Conservation (phyloP, 768 basidiomycete genomes). For the Auriscalpium orientale region DNA sequence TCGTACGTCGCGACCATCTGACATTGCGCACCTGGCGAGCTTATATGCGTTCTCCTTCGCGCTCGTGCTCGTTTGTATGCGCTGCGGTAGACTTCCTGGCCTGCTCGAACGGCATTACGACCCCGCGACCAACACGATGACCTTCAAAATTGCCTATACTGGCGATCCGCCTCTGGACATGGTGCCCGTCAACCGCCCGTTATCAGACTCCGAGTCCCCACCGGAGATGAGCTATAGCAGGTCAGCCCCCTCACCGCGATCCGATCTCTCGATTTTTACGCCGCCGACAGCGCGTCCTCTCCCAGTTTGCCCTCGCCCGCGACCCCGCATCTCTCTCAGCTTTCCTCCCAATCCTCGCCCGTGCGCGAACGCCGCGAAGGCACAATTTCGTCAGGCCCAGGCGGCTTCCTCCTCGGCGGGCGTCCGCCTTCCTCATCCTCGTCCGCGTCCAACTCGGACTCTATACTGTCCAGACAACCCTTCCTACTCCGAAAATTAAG, state of each 20-base stretch:
- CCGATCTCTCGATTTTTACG: not conserved
- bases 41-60: too few relatives aligned
- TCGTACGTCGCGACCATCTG: not conserved
- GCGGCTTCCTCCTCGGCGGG: not conserved
- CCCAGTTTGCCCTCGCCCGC: constrained; percentile 45
- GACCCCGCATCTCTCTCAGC: not conserved
- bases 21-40: not conserved
- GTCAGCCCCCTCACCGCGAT: not conserved
- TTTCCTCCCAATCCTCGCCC: not conserved
- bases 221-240: not conserved
- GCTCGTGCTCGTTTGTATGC: too few relatives aligned
- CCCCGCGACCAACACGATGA: not conserved
- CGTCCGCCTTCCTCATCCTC: not conserved
- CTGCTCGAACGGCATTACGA: not conserved
- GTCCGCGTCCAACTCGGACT: not conserved
- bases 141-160: not conserved
- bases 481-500: constrained; percentile 5
- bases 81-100: not conserved
- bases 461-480: not conserved
- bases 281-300: constrained; percentile 43
- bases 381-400: not conserved
- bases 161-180: not conserved
- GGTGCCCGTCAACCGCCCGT: not conserved
- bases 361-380: not conserved
- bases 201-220: not conserved